A percentile compares a stretch with the other conserved stretches of the same genome.
Conservation (phyloP, 495 filamentous ascomycete genomes). For the Astrocystis sublimbata region DNA sequence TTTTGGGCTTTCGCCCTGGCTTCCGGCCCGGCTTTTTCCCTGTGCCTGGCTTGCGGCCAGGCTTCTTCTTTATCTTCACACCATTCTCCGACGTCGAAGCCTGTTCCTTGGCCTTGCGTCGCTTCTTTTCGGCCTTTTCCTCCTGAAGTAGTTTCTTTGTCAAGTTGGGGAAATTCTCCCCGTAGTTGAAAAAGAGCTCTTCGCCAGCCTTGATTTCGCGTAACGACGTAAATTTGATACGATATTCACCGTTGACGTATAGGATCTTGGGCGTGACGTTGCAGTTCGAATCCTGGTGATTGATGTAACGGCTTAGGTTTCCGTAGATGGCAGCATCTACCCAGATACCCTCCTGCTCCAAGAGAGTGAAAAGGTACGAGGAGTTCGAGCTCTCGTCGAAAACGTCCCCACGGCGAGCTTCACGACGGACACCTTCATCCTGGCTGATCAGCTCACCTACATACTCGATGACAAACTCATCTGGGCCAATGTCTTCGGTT, state of each 20-base stretch:
- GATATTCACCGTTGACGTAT: slow-evolving; percentile 63
- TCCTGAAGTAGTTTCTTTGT: slow-evolving; percentile 51
- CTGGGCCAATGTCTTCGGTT: slow-evolving; percentile 59
- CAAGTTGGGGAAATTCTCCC: slow-evolving; percentile 53
- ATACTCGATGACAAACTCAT: slow-evolving; percentile 70
- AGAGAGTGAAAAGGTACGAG: slow-evolving; percentile 67
- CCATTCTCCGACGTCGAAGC: slow-evolving; percentile 22
- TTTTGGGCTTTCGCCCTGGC: slow-evolving; percentile 33
- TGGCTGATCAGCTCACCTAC: slow-evolving; percentile 68
- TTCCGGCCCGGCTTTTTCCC: slow-evolving; percentile 34
- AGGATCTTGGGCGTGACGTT: slow-evolving; percentile 59
- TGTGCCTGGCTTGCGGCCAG: slow-evolving; percentile 33
- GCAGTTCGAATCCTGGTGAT: slow-evolving; percentile 57
- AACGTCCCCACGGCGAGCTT: slow-evolving; percentile 58
- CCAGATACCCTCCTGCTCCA: slow-evolving; percentile 54
- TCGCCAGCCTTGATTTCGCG: slow-evolving; percentile 61
- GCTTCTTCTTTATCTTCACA: slow-evolving; percentile 34
- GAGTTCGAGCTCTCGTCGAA: slow-evolving; percentile 62
- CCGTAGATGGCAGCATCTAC: slow-evolving; percentile 55
- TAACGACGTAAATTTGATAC: slow-evolving; percentile 66
- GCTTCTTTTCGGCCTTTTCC: slow-evolving; percentile 42
- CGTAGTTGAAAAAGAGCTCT: slow-evolving; percentile 73
- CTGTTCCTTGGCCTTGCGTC: slow-evolving; percentile 34
- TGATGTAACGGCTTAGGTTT: slow-evolving; percentile 66
- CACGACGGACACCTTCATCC: slow-evolving; percentile 59